Evolutionary conservation across 1,284 basidiomycete genomes (phyloP), one percentile per base, ranked within the genome.

Genomic region (Ceratobasidium sp.): DNA sequence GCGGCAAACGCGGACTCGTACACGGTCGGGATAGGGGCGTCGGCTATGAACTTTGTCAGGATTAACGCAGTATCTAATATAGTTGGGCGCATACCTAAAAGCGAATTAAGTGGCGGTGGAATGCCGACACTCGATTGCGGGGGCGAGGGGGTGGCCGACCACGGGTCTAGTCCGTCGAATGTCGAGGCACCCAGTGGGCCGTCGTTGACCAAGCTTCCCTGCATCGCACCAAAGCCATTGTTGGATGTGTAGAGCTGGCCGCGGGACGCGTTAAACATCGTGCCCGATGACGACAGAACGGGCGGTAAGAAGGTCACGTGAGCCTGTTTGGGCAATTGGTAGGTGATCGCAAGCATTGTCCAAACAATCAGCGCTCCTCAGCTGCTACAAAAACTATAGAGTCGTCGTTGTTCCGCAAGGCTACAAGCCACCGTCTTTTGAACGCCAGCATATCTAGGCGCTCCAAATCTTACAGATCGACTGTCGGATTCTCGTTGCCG

Each of bases 141-240:
- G 24, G 93, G 93, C 75, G 89, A 91, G 1, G 93, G 93, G 8
- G 88, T 86, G 74, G 91, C 85, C 79, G 91, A 93, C 94, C 94
- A 96, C 22, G 94, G 94, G 83, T 96, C 94, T 51, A 93, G 86
- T 31, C 90, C 90, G 77, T 76, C 90, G 61, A 75, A 93, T 13
- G 89, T 88, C 3, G 92, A 93, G 78, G 83, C 85, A 6, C 90
- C 86, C 24, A 94, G 86, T 0, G 92, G 93, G 79, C 79, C 77
- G 39, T 93, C 77, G 22, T 74, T 69, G 31, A 78, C 75, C 46
- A 75, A 78, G 37, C 74, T 74, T 6, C 69, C 63, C 61, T 65
- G 62, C 27, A 77, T 65, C 2, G 69, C 74, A 29, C 74, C 74
- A 39, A 74, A 54, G 16, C 58, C 64, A 37, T 76, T 74, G 41